A percentile compares a stretch with the other conserved stretches of the same genome.
Conservation (phyloP, 371 early-diverging fungal species). For the Caulochytrium protostelioides region DNA sequence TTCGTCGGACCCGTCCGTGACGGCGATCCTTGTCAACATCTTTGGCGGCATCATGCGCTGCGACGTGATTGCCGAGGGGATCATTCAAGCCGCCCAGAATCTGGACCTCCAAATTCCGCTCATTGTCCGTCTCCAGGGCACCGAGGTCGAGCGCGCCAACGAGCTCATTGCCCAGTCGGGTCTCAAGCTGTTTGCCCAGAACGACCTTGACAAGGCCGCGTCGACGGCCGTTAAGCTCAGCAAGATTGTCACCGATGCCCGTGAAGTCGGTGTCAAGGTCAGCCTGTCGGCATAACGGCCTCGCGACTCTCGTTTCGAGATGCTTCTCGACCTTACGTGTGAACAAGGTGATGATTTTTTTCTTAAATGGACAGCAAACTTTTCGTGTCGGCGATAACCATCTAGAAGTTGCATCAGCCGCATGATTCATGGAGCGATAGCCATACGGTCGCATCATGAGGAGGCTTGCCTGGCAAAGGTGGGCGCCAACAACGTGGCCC, state of each 20-base stretch:
- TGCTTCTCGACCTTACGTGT: too few relatives aligned
- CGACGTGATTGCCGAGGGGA: conserved; percentile 93
- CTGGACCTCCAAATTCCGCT: conserved; percentile 78
- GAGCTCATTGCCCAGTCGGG: conserved; percentile 71
- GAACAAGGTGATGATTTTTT: too few relatives aligned
- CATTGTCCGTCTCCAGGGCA: conserved; percentile 88
- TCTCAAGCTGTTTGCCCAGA: conserved; percentile 71
- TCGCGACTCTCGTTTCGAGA: too few relatives aligned
- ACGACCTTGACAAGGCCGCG: conserved; percentile 89
- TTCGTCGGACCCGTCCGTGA: conserved; percentile 66
- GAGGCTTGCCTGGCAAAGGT: too few relatives aligned
- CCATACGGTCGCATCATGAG: too few relatives aligned
- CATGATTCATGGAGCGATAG: too few relatives aligned
- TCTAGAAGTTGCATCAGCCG: too few relatives aligned
- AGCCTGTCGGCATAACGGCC: too few relatives aligned
- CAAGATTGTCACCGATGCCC: conserved; percentile 70
- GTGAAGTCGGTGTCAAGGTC: too few relatives aligned
- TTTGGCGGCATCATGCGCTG: conserved; percentile 98
- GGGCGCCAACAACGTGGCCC: too few relatives aligned
- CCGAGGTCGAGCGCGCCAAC: conserved; percentile 65
- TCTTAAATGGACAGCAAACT: too few relatives aligned
- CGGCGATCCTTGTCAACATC: conserved; percentile 96
- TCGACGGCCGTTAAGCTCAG: conserved; percentile 77
- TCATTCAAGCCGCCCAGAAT: conserved; percentile 81
- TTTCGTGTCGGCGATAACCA: too few relatives aligned